Evolutionary conservation across 2,329 filamentous ascomycete species (phyloP).

Genomic region (Talaromyces funiculosus): DNA sequence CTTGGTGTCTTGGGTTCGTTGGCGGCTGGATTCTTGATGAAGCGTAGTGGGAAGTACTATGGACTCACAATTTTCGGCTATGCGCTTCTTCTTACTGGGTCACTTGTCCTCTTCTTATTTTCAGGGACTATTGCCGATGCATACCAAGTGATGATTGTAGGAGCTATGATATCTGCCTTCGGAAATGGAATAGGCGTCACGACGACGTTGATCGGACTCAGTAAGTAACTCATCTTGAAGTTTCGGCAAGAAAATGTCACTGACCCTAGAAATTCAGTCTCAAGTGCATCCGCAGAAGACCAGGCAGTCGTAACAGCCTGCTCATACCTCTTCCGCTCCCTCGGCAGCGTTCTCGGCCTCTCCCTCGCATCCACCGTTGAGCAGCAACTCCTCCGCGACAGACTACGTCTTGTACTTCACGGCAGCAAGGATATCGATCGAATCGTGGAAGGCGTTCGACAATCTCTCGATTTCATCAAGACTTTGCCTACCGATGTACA

Average conservation of each 20-base stretch:
- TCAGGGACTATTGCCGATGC: constrained; percentile 50
- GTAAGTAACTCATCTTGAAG: constrained; percentile 28
- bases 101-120: constrained; percentile 53
- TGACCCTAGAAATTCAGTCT: constrained; percentile 40
- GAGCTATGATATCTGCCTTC: constrained; percentile 51
- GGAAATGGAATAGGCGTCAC: constrained; percentile 60
- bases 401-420: constrained; percentile 50
- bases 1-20: constrained; percentile 60
- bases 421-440: constrained; percentile 55
- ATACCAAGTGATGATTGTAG: constrained; percentile 50
- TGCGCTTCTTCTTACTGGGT: constrained; percentile 48
- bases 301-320: constrained; percentile 72
- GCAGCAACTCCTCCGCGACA: constrained; percentile 48
- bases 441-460: constrained; percentile 64
- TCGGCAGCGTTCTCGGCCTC: constrained; percentile 61
- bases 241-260: background rate
- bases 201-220: constrained; percentile 63
- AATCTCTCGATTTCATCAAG: constrained; percentile 57
- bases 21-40: constrained; percentile 61
- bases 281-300: constrained; percentile 61
- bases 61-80: constrained; percentile 59
- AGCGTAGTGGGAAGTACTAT: constrained; percentile 65
- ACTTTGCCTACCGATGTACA: constrained; percentile 50
- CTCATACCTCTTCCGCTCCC: constrained; percentile 72
- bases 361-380: constrained; percentile 66